These are phyloP conservation scores for Hansfordia pulvinata DNA, from an alignment of 2,329 filamentous ascomycete species.

Conservation along the genomic window DNA sequence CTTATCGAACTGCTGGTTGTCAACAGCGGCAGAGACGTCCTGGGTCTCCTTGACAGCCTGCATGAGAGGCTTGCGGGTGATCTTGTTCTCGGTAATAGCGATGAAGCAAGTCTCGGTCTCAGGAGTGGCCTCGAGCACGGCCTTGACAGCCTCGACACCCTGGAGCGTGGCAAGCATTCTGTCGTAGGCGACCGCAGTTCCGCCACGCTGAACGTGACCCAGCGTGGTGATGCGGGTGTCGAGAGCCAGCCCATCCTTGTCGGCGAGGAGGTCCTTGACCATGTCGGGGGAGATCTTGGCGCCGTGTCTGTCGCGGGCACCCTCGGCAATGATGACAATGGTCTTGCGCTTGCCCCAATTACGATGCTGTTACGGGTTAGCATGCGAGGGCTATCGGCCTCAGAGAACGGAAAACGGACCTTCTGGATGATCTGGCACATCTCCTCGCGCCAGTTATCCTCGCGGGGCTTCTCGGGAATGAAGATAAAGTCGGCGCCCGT, in stretches of 20 bases:
- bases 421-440: conserved; percentile 70
- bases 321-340: conserved; percentile 95
- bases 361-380: conserved; percentile 50
- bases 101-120: conserved; percentile 90
- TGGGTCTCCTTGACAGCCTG: conserved; percentile 81
- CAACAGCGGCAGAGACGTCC: conserved; percentile 68
- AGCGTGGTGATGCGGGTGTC: conserved; percentile 92
- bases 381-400: no score
- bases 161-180: conserved; percentile 86
- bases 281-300: conserved; percentile 69
- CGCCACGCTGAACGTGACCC: conserved; percentile 94
- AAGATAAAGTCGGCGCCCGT: conserved; percentile 96
- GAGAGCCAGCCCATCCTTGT: conserved; percentile 60
- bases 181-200: conserved; percentile 85
- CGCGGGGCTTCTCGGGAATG: conserved; percentile 84
- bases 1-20: conserved; percentile 69
- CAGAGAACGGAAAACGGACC: no score
- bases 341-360: conserved; percentile 87
- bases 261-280: conserved; percentile 80
- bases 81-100: conserved; percentile 95
- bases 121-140: conserved; percentile 78
- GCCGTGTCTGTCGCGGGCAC: conserved; percentile 72
- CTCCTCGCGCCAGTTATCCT: conserved; percentile 75
- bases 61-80: conserved; percentile 78
- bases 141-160: conserved; percentile 86